Conservation (phyloP, 1,284 basidiomycete species). For the Pyrrhoderma lamaoense region DNA sequence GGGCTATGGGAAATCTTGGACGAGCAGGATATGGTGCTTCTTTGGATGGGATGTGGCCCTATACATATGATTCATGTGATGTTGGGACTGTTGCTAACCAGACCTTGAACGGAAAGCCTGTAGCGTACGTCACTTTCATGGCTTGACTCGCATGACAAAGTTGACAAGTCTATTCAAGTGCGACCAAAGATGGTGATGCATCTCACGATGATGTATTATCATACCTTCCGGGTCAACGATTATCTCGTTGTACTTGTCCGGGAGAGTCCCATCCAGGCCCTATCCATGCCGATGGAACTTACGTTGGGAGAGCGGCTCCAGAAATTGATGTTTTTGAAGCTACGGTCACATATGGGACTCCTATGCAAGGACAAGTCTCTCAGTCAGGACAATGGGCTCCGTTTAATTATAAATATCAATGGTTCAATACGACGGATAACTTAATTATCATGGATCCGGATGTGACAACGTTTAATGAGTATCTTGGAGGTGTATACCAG, state of each 20-base stretch:
- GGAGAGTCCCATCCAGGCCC: conserved; percentile 80
- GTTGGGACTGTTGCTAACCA: conserved; percentile 53
- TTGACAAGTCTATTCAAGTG: conserved; percentile 42
- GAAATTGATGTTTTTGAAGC: conserved; percentile 85
- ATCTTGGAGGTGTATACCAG: conserved; percentile 30
- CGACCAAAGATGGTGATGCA: conserved; percentile 33
- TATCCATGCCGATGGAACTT: conserved; percentile 41
- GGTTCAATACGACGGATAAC: conserved; percentile 29
- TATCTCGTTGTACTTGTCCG: conserved; percentile 78
- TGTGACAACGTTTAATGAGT: conserved; percentile 31
- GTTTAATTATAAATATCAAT: conserved; percentile 22
- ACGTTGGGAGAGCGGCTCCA: conserved; percentile 70
- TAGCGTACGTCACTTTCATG: conserved; percentile 17
- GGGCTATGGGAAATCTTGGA: conserved; percentile 61
- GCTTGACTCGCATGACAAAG: conserved; percentile 25
- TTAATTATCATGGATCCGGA: conserved; percentile 30
- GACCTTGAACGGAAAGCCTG: conserved; percentile 32
- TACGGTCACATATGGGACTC: conserved; percentile 32
- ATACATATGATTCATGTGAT: conserved; percentile 48
- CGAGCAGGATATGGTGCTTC: conserved; percentile 25
- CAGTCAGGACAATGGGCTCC: conserved; percentile 24
- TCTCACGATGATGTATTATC: conserved; percentile 36
- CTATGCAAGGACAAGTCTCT: conserved; percentile 21
- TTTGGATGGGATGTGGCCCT: conserved; percentile 33
- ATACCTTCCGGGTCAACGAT: conserved; percentile 67